Evolutionary conservation across 257 asterid genomes (phyloP).

Genomic region (Avicennia marina): DNA sequence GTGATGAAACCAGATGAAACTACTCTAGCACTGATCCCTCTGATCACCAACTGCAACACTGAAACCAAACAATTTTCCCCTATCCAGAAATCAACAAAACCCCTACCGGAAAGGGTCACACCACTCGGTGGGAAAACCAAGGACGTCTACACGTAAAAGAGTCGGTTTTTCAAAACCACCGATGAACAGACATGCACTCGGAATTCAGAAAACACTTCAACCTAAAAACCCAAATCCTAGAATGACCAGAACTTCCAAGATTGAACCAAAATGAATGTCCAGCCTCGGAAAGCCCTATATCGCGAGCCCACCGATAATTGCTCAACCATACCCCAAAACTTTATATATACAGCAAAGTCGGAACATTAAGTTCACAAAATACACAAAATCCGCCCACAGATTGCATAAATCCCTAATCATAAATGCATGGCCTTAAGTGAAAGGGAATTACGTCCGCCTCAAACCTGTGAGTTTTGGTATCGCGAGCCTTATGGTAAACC

Average conservation of each 20-base stretch:
- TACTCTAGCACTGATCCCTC: conserved; percentile 3
- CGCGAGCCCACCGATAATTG: conserved; percentile 4
- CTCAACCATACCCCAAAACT: conserved; percentile 18
- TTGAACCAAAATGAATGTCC: conserved; percentile 11
- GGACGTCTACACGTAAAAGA: conserved; percentile 6
- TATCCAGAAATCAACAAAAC: conserved; percentile 19
- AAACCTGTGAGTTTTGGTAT: conserved; percentile 24
- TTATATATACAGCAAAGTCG: neutral
- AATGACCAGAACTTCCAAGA: conserved; percentile 4
- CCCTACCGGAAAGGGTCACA: neutral
- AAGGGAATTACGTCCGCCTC: conserved; percentile 28
- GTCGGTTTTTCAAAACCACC: neutral
- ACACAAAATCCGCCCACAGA: conserved; percentile 18
- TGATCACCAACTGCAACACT: conserved; percentile 9
- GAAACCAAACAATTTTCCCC: conserved; percentile 16
- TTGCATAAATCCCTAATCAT: conserved; percentile 24
- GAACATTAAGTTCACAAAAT: neutral
- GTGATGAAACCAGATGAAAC: neutral
- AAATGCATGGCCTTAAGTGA: conserved; percentile 26
- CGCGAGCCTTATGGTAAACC: conserved; percentile 31
- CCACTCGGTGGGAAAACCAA: neutral
- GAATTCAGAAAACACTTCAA: conserved; percentile 16
- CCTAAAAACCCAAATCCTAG: conserved; percentile 20
- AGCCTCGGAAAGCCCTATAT: conserved; percentile 22
- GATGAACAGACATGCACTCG: conserved; percentile 12